These are phyloP conservation scores for Phytophthora constricta DNA, from an alignment of 352 stramenopile genomes.

Conservation along the genomic window DNA sequence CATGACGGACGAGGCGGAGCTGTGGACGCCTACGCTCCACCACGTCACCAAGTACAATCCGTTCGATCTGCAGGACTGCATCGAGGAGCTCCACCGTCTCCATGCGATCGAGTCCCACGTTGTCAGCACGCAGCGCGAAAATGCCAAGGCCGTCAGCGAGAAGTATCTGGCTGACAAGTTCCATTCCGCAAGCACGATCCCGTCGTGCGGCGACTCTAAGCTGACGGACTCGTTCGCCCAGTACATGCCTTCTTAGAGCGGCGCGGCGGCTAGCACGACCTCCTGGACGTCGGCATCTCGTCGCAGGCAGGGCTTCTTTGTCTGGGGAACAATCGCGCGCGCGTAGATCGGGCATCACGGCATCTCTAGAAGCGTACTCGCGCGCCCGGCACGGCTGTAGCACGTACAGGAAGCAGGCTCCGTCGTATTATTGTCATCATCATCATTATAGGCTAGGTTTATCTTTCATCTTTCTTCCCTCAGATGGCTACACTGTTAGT, in stretches of 20 bases:
- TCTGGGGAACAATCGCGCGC: constrained; percentile 8
- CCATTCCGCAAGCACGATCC: constrained; percentile 54
- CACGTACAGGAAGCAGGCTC: constrained; percentile 23
- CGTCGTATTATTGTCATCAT: constrained; percentile 44
- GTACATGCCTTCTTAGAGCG: constrained; percentile 34
- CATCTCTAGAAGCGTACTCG: constrained; percentile 8
- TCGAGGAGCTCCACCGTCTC: constrained; percentile 68
- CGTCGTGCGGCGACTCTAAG: constrained; percentile 47
- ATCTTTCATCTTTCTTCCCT: constrained; percentile 13
- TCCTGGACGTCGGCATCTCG: background rate
- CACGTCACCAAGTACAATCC: constrained; percentile 82
- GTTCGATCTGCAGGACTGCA: constrained; percentile 68
- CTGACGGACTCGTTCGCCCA: constrained; percentile 61
- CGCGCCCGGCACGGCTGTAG: constrained; percentile 26
- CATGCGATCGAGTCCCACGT: constrained; percentile 68
- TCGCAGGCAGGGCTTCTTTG: constrained; percentile 3
- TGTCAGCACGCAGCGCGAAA: constrained; percentile 69
- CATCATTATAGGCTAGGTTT: constrained; percentile 37
- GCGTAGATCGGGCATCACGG: constrained; percentile 11
- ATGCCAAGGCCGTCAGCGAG: constrained; percentile 84
- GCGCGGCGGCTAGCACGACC: background rate
- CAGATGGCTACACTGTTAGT: background rate
- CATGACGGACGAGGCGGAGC: constrained; percentile 64
- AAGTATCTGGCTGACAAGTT: constrained; percentile 83
- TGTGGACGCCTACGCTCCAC: constrained; percentile 84